These are phyloP conservation scores for Mycena polygramma DNA, from an alignment of 768 basidiomycete genomes.

Conservation along the genomic window DNA sequence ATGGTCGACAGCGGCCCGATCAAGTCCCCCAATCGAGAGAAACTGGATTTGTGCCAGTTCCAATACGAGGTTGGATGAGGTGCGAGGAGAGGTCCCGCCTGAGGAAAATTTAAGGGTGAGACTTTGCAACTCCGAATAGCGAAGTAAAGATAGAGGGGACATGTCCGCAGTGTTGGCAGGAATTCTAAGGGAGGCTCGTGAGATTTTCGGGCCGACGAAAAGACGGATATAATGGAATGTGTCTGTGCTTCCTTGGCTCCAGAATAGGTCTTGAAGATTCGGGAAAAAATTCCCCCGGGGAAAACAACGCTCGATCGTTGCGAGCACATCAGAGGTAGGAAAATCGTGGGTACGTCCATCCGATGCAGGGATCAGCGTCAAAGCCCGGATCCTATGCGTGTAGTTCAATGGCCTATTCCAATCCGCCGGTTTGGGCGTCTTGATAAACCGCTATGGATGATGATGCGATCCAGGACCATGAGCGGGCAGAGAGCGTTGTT, in stretches of 20 bases:
- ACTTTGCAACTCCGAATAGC: neutral
- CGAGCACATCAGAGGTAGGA: neutral
- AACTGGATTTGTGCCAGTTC: neutral
- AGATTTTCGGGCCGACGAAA: neutral
- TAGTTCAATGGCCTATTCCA: no score
- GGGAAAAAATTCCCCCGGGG: slow-evolving; percentile 2
- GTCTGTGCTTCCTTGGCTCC: neutral
- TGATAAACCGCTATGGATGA: no score
- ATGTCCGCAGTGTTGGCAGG: neutral
- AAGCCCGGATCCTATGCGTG: no score
- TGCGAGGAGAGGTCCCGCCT: neutral
- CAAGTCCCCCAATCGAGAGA: neutral
- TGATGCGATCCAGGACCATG: no score
- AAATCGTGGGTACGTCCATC: no score
- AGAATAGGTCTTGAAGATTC: neutral
- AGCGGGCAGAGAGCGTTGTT: no score
- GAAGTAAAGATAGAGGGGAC: neutral
- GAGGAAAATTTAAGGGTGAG: neutral
- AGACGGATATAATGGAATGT: slow-evolving; percentile 4
- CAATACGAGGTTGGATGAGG: neutral
- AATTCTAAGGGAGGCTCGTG: neutral
- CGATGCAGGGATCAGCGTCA: no score
- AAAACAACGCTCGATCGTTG: neutral
- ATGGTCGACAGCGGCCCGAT: slow-evolving; percentile 5
- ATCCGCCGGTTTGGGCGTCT: no score